Evolutionary conservation across 148 eudicot genomes (phyloP).

Genomic region (Cornus florida): DNA sequence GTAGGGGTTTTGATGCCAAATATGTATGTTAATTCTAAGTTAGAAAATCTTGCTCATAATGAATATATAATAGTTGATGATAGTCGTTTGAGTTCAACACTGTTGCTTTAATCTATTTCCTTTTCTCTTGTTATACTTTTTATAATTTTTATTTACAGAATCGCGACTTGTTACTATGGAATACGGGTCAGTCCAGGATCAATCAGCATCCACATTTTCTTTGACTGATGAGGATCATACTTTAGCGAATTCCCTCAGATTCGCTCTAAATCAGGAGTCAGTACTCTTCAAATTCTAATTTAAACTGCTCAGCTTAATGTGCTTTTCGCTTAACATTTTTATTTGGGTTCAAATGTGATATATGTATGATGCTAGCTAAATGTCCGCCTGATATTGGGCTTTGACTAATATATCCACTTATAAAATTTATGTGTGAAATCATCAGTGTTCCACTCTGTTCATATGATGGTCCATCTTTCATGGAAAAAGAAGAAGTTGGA

Average conservation of each 20-base stretch:
- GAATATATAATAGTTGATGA: background rate
- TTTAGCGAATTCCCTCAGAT: conserved; percentile 76
- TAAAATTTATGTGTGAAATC: background rate
- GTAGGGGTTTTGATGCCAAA: background rate
- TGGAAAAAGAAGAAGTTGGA: background rate
- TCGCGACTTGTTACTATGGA: conserved; percentile 42
- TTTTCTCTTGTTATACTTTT: background rate
- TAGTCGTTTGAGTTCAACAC: no score
- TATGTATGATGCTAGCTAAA: background rate
- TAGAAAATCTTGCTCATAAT: no score
- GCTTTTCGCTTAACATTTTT: background rate
- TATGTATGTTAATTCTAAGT: background rate
- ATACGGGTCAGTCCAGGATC: conserved; percentile 66
- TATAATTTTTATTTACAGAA: background rate
- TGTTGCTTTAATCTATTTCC: no score
- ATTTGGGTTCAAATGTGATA: background rate
- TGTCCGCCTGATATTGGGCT: background rate
- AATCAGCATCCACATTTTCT: conserved; percentile 73
- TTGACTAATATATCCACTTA: background rate
- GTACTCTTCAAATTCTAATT: conserved; percentile 2
- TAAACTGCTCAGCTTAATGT: background rate
- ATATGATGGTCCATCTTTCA: background rate
- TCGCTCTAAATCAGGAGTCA: conserved; percentile 81
- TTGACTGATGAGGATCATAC: conserved; percentile 92
- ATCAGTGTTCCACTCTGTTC: background rate